Evolutionary conservation across 148 eudicot species (phyloP).

Genomic region (Fagopyrum esculentum): DNA sequence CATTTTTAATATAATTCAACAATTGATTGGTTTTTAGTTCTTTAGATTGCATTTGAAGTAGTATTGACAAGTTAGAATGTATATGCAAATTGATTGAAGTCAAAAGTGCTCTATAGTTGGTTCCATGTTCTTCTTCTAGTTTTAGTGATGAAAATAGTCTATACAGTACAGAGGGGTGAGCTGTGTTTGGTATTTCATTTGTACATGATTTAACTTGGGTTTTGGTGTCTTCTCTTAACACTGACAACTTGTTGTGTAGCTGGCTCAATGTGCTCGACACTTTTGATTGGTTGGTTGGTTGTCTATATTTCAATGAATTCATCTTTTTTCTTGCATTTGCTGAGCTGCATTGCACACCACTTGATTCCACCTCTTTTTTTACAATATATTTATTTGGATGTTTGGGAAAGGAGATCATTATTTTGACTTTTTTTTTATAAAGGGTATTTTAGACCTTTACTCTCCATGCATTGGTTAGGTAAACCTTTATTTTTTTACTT

Average conservation of each 20-base stretch:
- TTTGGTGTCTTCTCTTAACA: not conserved
- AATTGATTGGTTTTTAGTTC: not conserved
- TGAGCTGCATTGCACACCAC: not conserved
- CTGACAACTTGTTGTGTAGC: not conserved
- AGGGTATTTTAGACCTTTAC: not conserved
- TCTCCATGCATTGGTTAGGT: constrained; percentile 10
- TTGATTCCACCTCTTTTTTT: not conserved
- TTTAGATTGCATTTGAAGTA: not conserved
- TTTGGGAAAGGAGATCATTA: not conserved
- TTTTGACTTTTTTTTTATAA: not conserved
- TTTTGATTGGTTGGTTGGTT: not conserved
- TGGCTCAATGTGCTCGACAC: not conserved
- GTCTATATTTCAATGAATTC: not conserved
- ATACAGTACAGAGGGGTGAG: not conserved
- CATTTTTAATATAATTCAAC: constrained; percentile 5
- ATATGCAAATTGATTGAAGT: not conserved
- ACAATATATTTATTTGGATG: not conserved
- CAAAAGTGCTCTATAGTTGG: not conserved
- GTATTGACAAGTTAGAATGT: not conserved
- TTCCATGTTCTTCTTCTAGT: not conserved
- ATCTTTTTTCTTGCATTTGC: not conserved
- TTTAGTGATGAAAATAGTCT: not conserved
- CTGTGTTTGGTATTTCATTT: not conserved
- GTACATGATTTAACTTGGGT: not conserved
- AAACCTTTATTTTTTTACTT: not conserved